These are phyloP conservation scores for Fusarium torreyae DNA, from an alignment of 2,329 filamentous ascomycete genomes.

Conservation along the genomic window DNA sequence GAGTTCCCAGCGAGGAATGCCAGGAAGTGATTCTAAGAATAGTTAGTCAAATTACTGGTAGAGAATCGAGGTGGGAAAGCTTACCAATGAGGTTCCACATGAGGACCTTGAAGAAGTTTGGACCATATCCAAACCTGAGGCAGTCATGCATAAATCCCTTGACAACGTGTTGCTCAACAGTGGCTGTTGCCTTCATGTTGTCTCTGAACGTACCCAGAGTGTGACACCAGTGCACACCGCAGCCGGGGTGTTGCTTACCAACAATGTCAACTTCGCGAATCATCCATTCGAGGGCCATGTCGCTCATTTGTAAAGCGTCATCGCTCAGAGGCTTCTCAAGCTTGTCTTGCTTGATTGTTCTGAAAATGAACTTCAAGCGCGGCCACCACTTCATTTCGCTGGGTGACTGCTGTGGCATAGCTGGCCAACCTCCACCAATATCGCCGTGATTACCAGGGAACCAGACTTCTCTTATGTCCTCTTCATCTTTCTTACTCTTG, in stretches of 20 bases:
- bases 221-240: constrained; percentile 55
- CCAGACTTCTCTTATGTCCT: constrained; percentile 66
- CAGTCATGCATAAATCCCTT: constrained; percentile 57
- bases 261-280: constrained; percentile 62
- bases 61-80: accelerated
- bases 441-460: constrained; percentile 69
- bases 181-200: constrained; percentile 50
- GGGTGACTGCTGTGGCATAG: constrained; percentile 39
- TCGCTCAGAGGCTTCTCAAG: constrained; percentile 48
- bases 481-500: constrained; percentile 13
- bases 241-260: constrained; percentile 46
- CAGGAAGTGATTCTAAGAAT: background rate
- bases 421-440: constrained; percentile 67
- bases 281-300: constrained; percentile 68
- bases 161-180: background rate
- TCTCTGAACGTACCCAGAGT: constrained; percentile 52
- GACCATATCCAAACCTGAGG: constrained; percentile 54
- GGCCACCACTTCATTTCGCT: constrained; percentile 51
- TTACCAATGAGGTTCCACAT: constrained; percentile 62
- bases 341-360: constrained; percentile 51
- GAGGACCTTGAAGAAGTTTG: constrained; percentile 56
- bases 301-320: constrained; percentile 61
- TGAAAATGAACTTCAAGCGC: constrained; percentile 54
- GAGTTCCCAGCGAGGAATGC: constrained; percentile 7
- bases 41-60: background rate